These are phyloP conservation scores for Microcyclosporella mali DNA, from an alignment of 2,329 filamentous ascomycete species.

Conservation along the genomic window DNA sequence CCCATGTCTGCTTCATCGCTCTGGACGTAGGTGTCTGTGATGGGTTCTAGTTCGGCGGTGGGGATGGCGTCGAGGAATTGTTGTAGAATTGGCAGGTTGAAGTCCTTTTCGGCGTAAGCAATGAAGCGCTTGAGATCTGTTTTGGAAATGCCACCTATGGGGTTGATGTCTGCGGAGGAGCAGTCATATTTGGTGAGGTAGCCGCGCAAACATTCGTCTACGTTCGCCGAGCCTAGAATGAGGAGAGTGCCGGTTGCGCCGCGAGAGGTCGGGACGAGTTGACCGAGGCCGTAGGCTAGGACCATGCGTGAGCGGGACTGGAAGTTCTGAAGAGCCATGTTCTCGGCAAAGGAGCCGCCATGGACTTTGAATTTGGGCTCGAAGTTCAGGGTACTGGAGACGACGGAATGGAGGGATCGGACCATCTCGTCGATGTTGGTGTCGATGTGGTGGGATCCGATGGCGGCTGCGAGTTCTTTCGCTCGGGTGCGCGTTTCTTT, in stretches of 20 bases:
- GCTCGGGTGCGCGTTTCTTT: constrained; percentile 62
- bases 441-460: constrained; percentile 67
- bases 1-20: constrained; percentile 52
- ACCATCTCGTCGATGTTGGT: constrained; percentile 67
- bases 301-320: constrained; percentile 64
- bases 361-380: constrained; percentile 58
- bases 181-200: constrained; percentile 70
- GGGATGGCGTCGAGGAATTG: constrained; percentile 56
- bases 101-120: constrained; percentile 53
- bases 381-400: constrained; percentile 55
- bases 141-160: constrained; percentile 59
- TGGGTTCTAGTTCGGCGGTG: constrained; percentile 53
- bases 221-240: constrained; percentile 63
- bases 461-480: constrained; percentile 52
- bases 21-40: constrained; percentile 57
- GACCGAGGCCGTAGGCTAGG: constrained; percentile 57
- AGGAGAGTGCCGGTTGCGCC: constrained; percentile 55
- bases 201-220: constrained; percentile 52
- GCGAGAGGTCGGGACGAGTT: constrained; percentile 56
- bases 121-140: constrained; percentile 68
- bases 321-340: constrained; percentile 61
- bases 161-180: constrained; percentile 50
- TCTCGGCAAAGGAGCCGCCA: constrained; percentile 55
- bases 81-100: constrained; percentile 58
- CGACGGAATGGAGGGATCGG: constrained; percentile 53